These are phyloP conservation scores for Linum trigynum DNA, from an alignment of 345 rosid genomes.

Conservation along the genomic window DNA sequence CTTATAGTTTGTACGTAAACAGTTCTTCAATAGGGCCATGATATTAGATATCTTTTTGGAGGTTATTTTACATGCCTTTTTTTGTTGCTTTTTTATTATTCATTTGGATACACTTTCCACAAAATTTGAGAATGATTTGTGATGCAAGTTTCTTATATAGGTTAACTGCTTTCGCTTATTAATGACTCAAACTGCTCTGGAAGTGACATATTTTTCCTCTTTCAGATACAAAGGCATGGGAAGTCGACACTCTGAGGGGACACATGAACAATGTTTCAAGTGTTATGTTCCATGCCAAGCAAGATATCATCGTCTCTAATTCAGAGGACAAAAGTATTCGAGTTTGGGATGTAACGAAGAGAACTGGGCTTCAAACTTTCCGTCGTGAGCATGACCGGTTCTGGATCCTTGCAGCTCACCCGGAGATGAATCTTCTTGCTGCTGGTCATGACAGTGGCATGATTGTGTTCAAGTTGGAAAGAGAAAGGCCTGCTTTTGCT, in stretches of 20 bases:
- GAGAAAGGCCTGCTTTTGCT: slow-evolving; percentile 91
- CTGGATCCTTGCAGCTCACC: slow-evolving; percentile 92
- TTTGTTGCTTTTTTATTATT: background rate
- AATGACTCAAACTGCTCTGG: background rate
- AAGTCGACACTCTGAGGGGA: slow-evolving; percentile 94
- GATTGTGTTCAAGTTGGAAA: slow-evolving; percentile 94
- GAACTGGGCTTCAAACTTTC: slow-evolving; percentile 85
- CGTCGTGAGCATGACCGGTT: slow-evolving; percentile 94
- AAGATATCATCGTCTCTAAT: slow-evolving; percentile 93
- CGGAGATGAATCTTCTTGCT: slow-evolving; percentile 91
- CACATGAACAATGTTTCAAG: slow-evolving; percentile 94
- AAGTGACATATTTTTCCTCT: slow-evolving; percentile 3
- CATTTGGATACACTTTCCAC: background rate
- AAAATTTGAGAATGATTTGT: background rate
- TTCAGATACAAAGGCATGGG: slow-evolving; percentile 99
- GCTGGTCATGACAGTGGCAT: slow-evolving; percentile 97
- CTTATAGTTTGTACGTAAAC: background rate
- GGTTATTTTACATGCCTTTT: background rate
- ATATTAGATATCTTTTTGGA: background rate
- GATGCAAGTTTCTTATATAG: background rate
- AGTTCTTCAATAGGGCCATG: background rate
- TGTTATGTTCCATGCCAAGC: slow-evolving; percentile 92
- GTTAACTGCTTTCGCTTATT: background rate
- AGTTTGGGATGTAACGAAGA: slow-evolving; percentile 91
- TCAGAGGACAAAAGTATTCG: slow-evolving; percentile 95